Percentiles rank a stretch among this genome's conserved stretches.
phyloP scores from a whole-genome alignment of 129 eudicot species.

The Lactuca sativa region DNA sequence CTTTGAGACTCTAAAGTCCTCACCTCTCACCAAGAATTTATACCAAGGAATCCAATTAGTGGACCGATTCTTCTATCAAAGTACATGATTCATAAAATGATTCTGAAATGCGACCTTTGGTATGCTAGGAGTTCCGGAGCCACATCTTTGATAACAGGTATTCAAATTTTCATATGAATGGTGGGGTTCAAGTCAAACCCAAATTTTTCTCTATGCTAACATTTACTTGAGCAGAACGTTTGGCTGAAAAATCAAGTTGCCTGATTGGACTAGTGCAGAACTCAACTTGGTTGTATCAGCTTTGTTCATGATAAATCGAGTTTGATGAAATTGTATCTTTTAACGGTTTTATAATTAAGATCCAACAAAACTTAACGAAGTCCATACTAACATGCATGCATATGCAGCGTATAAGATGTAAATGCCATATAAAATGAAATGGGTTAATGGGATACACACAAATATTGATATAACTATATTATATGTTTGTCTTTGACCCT shows the following conservation, averaged over 20 bases:
- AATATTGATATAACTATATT: constrained; percentile 10
- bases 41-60: constrained; percentile 16
- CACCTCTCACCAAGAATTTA: constrained; percentile 18
- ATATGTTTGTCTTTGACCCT: constrained; percentile 38
- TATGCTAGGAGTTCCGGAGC: neutral
- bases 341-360: neutral
- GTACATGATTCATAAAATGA: constrained; percentile 4
- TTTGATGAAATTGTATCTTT: constrained; percentile 1
- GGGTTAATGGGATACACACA: constrained; percentile 1
- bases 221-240: neutral
- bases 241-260: neutral
- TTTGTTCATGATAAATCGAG: constrained; percentile 11
- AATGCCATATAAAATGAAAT: constrained; percentile 6
- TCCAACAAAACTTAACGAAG: constrained; percentile 14
- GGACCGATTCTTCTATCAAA: constrained; percentile 26
- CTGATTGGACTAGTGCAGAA: neutral
- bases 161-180: neutral
- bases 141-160: neutral
- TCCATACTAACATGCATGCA: neutral
- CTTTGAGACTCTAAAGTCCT: constrained; percentile 24
- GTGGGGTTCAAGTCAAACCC: constrained; percentile 16
- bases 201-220: neutral
- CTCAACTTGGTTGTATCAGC: constrained; percentile 8
- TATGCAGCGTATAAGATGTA: constrained; percentile 3
- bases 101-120: constrained; percentile 12